Base-by-base conservation (phyloP, 208 protist genomes). In the Leishmania braziliensis region DNA sequence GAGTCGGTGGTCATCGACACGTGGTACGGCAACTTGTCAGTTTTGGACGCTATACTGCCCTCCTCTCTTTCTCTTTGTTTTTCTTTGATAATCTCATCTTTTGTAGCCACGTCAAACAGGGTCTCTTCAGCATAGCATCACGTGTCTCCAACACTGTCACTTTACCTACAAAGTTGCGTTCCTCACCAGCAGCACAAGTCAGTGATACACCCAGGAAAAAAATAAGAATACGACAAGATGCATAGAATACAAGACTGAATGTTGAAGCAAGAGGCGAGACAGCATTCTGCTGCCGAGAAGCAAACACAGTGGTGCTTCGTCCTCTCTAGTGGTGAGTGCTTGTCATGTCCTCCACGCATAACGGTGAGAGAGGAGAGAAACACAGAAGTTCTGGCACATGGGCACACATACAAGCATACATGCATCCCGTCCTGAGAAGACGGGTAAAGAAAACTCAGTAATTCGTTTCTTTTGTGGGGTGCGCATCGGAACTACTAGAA, bases 341-440 rank as follows among this genome's bases (percentile, higher is more conserved):
- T 14, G 23, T 53, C 46, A 20, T 12, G 12, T 14, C 68, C 39
- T 2, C 63, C 33, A 46, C 43, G 33, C 60, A 72, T 39, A 16
- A 18, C 50, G 36, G n/a, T 72, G 20, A 48, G 54, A 33, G 5
- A 23, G 68, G 26, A 51, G 29, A 23, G n/a, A 36, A 36, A 80
- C 46, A 46, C 76, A 39, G 50, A n/a, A 56, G n/a, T 36, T 48
- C 26, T 53, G 10, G 29, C 63, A 36, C 26, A 80, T 29, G 69
- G 33, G 33, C 51, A 69, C 39, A 86, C 33, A 81, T 36, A 80
- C 5, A 73, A 53, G 16, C 5, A 56, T 56, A 56, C 53, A 56
- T 56, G 53, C 53, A 48, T 10, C 71, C 60, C 23, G 56, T 9
- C 10, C n/a, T 18, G 43, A 33, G 14, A 53, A 18, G 48, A 26